Evolutionary conservation across 139 green algal species (phyloP).

Genomic region (Closterium sp.): DNA sequence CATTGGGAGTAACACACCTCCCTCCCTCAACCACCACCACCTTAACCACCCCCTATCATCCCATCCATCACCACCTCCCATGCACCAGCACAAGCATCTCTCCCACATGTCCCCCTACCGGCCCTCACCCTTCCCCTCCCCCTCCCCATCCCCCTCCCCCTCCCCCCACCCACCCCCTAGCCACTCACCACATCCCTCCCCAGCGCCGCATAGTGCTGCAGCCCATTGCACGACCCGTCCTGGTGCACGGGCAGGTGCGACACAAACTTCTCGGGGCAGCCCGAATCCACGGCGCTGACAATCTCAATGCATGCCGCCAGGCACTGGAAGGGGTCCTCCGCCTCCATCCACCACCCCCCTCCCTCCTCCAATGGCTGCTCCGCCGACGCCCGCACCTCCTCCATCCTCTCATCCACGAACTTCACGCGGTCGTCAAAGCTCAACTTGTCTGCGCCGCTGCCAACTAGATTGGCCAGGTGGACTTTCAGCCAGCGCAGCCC

Average conservation of each 20-base stretch:
- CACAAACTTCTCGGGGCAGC: slow-evolving; percentile 66
- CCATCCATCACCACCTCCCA: no score
- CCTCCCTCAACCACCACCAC: no score
- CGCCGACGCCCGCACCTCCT: slow-evolving; percentile 67
- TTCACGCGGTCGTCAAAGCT: slow-evolving; percentile 64
- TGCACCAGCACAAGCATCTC: no score
- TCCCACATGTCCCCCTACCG: neutral
- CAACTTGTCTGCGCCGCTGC: slow-evolving; percentile 79
- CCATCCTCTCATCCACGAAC: slow-evolving; percentile 63
- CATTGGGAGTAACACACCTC: no score
- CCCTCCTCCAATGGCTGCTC: slow-evolving; percentile 54
- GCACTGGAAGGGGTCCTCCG: slow-evolving; percentile 80
- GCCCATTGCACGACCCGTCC: slow-evolving; percentile 96
- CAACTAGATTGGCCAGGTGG: slow-evolving; percentile 86
- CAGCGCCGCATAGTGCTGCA: slow-evolving; percentile 98
- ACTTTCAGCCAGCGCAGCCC: slow-evolving; percentile 80
- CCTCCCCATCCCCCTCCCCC: no score
- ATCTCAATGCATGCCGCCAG: slow-evolving; percentile 90
- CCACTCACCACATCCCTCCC: slow-evolving; percentile 65
- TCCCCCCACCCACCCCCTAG: no score
- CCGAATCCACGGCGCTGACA: slow-evolving; percentile 59
- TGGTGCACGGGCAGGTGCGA: slow-evolving; percentile 77
- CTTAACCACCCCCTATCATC: no score
- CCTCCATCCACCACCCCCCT: slow-evolving; percentile 72
- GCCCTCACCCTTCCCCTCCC: neutral